These are phyloP conservation scores for Fusarium keratoplasticum DNA, from an alignment of 2,329 filamentous ascomycete species.

Conservation along the genomic window DNA sequence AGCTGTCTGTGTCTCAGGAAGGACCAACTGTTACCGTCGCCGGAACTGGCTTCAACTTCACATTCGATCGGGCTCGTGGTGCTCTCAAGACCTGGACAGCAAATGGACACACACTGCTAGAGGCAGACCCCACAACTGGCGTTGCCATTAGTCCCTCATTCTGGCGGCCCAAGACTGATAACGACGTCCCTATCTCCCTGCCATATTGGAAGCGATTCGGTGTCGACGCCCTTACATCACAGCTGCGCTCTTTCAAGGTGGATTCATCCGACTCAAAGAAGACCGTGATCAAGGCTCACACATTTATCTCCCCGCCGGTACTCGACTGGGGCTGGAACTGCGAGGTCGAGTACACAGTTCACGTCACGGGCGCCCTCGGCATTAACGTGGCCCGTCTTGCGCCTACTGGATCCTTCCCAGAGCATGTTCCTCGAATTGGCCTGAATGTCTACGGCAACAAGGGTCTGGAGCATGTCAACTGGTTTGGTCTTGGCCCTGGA, in stretches of 20 bases:
- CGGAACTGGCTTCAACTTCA: conserved; percentile 50
- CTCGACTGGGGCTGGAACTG: conserved; percentile 69
- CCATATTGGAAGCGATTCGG: conserved; percentile 69
- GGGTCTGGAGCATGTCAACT: conserved; percentile 61
- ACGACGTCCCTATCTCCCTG: conserved; percentile 66
- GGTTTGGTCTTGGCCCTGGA: conserved; percentile 73
- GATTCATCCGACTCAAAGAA: conserved; percentile 55
- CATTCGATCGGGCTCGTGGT: conserved; percentile 60
- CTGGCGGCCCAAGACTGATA: conserved; percentile 75
- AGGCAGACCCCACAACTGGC: conserved; percentile 48
- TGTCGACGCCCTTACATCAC: conserved; percentile 58
- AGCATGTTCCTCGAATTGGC: conserved; percentile 71
- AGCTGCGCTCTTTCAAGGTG: conserved; percentile 57
- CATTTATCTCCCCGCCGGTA: conserved; percentile 68
- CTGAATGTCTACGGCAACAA: conserved; percentile 65
- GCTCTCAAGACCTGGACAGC: conserved; percentile 56
- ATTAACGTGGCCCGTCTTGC: conserved; percentile 58
- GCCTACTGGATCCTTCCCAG: conserved; percentile 62
- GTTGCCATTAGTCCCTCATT: conserved; percentile 61
- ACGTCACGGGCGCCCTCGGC: conserved; percentile 55
- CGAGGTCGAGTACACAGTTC: conserved; percentile 64
- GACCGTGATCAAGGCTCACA: conserved; percentile 64
- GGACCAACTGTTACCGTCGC: conserved; percentile 12
- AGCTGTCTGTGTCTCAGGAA: conserved; percentile 37
- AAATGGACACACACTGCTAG: conserved; percentile 50